phyloP scores from a whole-genome alignment of 2,329 filamentous ascomycete species.

The Pseudogymnoascus sp. region DNA sequence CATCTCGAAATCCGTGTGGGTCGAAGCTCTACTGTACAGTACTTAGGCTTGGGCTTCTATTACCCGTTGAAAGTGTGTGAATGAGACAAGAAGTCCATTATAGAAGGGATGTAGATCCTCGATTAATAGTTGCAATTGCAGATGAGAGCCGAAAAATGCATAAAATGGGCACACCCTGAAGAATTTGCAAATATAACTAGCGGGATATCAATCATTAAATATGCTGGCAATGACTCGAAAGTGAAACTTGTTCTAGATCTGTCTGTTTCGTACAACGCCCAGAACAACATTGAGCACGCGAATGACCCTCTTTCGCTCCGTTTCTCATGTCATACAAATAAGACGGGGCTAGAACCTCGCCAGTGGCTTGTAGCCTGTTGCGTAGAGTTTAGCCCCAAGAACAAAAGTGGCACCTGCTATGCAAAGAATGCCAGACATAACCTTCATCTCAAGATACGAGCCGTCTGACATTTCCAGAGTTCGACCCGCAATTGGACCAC shows the following conservation, averaged over 20 bases:
- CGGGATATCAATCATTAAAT: neutral
- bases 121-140: neutral
- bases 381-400: neutral
- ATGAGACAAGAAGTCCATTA: neutral
- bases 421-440: slow-evolving; percentile 1
- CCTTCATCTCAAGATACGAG: neutral
- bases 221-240: neutral
- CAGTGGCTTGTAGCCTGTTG: neutral
- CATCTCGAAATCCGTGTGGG: neutral
- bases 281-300: neutral
- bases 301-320: neutral
- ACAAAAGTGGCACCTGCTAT: slow-evolving; percentile 4
- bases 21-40: neutral
- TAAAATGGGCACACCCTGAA: neutral
- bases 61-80: neutral
- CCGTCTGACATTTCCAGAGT: slow-evolving; percentile 33
- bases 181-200: neutral
- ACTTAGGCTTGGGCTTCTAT: neutral
- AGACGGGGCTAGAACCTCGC: neutral
- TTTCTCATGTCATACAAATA: neutral
- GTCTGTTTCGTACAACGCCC: neutral
- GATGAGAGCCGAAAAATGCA: neutral
- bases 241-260: neutral
- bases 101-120: neutral
- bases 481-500: slow-evolving; percentile 55